Percentiles rank a stretch among this genome's conserved stretches.
These are phyloP conservation scores for Colletotrichum cuscutae DNA, from an alignment of 2,329 filamentous ascomycete species.

Conservation along the genomic window DNA sequence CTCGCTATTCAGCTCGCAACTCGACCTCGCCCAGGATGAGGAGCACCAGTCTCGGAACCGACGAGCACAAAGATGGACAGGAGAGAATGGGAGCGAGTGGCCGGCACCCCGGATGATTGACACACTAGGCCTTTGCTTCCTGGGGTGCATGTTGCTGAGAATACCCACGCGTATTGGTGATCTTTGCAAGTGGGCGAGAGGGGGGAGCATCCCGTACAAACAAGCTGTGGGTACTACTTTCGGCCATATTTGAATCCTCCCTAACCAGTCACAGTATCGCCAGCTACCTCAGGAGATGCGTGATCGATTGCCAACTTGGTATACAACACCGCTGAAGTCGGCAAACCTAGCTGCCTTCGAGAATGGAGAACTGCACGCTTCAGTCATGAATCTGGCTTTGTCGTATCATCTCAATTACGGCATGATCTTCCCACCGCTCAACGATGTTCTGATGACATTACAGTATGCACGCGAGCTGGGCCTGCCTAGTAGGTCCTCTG, in stretches of 20 bases:
- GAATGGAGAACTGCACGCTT: constrained; percentile 70
- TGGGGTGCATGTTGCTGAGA: constrained; percentile 79
- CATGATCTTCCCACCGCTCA: constrained; percentile 78
- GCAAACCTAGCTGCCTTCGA: constrained; percentile 52
- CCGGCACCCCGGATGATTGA: constrained; percentile 77
- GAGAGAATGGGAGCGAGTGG: constrained; percentile 58
- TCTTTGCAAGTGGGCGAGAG: constrained; percentile 73
- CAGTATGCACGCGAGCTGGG: constrained; percentile 77
- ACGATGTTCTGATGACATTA: constrained; percentile 74
- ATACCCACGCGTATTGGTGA: constrained; percentile 82
- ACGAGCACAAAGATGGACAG: constrained; percentile 55
- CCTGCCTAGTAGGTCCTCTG: constrained; percentile 71
- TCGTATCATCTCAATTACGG: constrained; percentile 76
- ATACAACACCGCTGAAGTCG: constrained; percentile 68
- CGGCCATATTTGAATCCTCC: background rate
- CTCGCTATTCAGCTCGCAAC: constrained; percentile 53
- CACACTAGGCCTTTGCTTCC: constrained; percentile 81
- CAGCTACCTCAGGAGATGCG: constrained; percentile 72
- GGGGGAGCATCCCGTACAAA: constrained; percentile 77
- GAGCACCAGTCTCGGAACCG: constrained; percentile 42
- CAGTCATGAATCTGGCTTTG: constrained; percentile 69
- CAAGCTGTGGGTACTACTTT: constrained; percentile 63
- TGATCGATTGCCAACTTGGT: constrained; percentile 70
- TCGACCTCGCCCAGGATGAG: constrained; percentile 38
- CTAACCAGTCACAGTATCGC: constrained; percentile 53